Conservation (phyloP, 2,329 filamentous ascomycete species). For the Sarocladiaceae sp. region DNA sequence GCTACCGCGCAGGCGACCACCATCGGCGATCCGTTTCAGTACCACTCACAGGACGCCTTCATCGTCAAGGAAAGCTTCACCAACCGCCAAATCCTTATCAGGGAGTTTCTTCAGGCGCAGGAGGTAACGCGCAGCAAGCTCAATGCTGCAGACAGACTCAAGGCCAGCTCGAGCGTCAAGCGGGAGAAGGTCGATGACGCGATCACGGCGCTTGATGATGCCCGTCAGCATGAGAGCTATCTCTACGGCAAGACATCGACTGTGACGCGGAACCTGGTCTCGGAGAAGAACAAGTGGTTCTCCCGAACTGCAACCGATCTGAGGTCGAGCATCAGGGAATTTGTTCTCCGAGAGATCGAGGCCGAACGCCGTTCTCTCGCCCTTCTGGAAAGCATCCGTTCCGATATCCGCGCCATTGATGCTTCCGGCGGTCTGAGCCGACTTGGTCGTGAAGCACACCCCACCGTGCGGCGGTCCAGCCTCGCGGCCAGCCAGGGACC, state of each 20-base stretch:
- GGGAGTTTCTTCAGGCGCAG: constrained; percentile 88
- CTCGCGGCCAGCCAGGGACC: constrained; percentile 87
- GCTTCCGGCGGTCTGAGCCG: constrained; percentile 82
- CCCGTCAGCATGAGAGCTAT: constrained; percentile 71
- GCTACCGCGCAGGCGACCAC: constrained; percentile 95
- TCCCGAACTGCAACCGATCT: constrained; percentile 78
- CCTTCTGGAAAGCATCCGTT: constrained; percentile 85
- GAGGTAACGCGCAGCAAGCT: constrained; percentile 77
- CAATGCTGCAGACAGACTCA: constrained; percentile 80
- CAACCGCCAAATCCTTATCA: constrained; percentile 92
- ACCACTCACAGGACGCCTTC: constrained; percentile 91
- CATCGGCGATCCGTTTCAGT: constrained; percentile 85
- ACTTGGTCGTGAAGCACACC: constrained; percentile 82
- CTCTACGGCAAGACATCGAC: constrained; percentile 79
- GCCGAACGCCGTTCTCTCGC: constrained; percentile 87
- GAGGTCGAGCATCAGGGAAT: constrained; percentile 78
- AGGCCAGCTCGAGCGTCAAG: constrained; percentile 77
- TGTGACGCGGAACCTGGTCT: constrained; percentile 81
- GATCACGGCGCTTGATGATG: constrained; percentile 85
- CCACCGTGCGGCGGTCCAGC: constrained; percentile 64
- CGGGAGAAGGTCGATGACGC: constrained; percentile 97
- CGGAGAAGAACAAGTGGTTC: constrained; percentile 90
- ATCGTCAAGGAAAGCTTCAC: constrained; percentile 98
- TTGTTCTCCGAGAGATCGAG: constrained; percentile 90
- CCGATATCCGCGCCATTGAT: constrained; percentile 91